Evolutionary conservation across 441 rosid genomes (phyloP).

Genomic region (Jatropha podagrica): DNA sequence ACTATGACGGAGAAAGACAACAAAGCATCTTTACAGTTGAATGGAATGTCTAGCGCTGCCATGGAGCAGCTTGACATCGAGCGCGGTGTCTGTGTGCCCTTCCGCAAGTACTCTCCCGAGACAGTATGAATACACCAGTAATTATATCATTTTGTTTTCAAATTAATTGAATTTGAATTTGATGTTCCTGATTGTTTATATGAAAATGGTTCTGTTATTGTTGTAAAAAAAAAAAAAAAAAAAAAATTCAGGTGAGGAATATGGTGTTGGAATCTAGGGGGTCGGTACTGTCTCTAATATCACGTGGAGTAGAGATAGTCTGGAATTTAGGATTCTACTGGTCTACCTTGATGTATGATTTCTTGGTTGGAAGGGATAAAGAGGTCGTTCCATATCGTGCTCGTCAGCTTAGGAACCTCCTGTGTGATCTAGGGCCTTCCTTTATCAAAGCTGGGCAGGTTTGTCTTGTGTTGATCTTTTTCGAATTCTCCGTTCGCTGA

Average conservation of each 20-base stretch:
- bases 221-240: not conserved
- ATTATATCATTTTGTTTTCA: constrained; percentile 8
- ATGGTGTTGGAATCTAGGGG: constrained; percentile 82
- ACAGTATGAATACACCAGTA: constrained; percentile 50
- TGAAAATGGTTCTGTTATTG: constrained; percentile 4
- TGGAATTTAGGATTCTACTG: constrained; percentile 89
- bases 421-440: constrained; percentile 94
- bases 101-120: constrained; percentile 95
- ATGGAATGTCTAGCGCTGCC: constrained; percentile 57
- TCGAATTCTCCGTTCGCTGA: not conserved
- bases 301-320: constrained; percentile 84
- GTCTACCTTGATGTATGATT: constrained; percentile 82
- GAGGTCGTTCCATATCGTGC: constrained; percentile 92
- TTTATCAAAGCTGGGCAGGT: constrained; percentile 98
- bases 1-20: constrained; percentile 9
- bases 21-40: constrained; percentile 5
- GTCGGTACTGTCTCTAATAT: constrained; percentile 54
- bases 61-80: constrained; percentile 90
- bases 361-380: constrained; percentile 77
- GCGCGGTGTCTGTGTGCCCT: constrained; percentile 93
- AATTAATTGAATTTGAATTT: not conserved
- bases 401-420: constrained; percentile 83
- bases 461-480: constrained; percentile 20
- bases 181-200: not conserved
- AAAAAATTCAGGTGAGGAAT: constrained; percentile 59